Conservation (phyloP, 106 monocot species). For the Hemerocallis citrina region DNA sequence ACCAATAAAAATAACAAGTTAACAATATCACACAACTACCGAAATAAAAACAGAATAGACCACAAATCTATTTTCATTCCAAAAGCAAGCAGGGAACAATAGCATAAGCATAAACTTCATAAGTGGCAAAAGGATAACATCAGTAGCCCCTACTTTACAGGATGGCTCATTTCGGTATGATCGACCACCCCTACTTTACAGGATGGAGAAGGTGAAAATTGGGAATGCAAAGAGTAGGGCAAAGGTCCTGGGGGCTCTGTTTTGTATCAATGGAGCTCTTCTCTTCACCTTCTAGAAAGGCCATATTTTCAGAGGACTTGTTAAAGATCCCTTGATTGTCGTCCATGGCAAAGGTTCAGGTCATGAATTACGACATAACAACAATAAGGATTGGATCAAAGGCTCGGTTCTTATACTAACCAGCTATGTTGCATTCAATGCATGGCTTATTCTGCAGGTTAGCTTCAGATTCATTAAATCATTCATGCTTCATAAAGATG, state of each 20-base stretch:
- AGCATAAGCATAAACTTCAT: too few relatives aligned
- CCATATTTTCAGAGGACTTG: slow-evolving; percentile 18
- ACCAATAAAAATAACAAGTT: too few relatives aligned
- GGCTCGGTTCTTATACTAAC: slow-evolving; percentile 36
- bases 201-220: slow-evolving; percentile 36
- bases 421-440: slow-evolving; percentile 28
- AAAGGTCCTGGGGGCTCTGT: slow-evolving; percentile 26
- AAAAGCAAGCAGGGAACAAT: too few relatives aligned
- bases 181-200: slow-evolving; percentile 10
- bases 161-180: too few relatives aligned
- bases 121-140: too few relatives aligned
- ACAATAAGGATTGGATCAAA: slow-evolving; percentile 40
- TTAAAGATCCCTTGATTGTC: slow-evolving; percentile 21
- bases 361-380: background rate
- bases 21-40: too few relatives aligned
- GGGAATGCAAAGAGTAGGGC: slow-evolving; percentile 19
- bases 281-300: slow-evolving; percentile 50
- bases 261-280: slow-evolving; percentile 35
- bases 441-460: slow-evolving; percentile 53
- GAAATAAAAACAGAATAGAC: too few relatives aligned
- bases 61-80: too few relatives aligned
- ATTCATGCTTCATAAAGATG: too few relatives aligned
- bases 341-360: slow-evolving; percentile 8
- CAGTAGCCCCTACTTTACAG: too few relatives aligned
- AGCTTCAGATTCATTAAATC: too few relatives aligned